These are phyloP conservation scores for Cocos nucifera DNA, from an alignment of 176 grass and related monocot species.

Conservation along the genomic window DNA sequence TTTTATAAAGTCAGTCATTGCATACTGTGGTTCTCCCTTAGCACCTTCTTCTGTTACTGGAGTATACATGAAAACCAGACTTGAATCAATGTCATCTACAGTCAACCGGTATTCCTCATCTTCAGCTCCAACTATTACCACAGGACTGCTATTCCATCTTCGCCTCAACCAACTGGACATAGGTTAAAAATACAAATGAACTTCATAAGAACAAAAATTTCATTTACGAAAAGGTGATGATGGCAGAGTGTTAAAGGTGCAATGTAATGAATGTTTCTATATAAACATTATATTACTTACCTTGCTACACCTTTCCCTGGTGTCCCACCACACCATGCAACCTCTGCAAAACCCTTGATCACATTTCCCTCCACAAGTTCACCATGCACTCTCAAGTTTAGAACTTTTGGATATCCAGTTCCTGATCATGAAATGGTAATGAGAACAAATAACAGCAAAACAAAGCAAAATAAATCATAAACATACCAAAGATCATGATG, in stretches of 20 bases:
- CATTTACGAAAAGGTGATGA: constrained; percentile 5
- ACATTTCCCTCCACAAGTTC: constrained; percentile 89
- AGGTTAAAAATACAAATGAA: constrained; percentile 21
- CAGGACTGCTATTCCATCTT: constrained; percentile 57
- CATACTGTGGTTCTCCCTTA: constrained; percentile 74
- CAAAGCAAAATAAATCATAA: background rate
- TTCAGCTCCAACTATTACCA: constrained; percentile 60
- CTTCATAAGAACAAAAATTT: background rate
- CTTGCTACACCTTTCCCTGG: constrained; percentile 80
- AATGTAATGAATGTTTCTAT: background rate
- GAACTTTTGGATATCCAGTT: constrained; percentile 90
- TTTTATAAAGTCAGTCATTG: constrained; percentile 78
- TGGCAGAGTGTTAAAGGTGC: background rate
- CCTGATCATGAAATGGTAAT: constrained; percentile 39
- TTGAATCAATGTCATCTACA: constrained; percentile 70
- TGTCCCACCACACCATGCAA: constrained; percentile 92
- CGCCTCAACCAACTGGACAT: constrained; percentile 69
- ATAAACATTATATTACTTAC: constrained; percentile 27
- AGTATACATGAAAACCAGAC: constrained; percentile 84
- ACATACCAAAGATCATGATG: no score
- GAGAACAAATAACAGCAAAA: constrained; percentile 13
- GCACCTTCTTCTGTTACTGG: constrained; percentile 77
- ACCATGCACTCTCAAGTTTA: constrained; percentile 60
- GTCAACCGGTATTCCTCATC: constrained; percentile 70
- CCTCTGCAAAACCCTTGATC: constrained; percentile 63